Evolutionary conservation across 2,329 filamentous ascomycete genomes (phyloP), one percentile per base, ranked within the genome.

Genomic region (Stagonosporopsis chrysanthemi): DNA sequence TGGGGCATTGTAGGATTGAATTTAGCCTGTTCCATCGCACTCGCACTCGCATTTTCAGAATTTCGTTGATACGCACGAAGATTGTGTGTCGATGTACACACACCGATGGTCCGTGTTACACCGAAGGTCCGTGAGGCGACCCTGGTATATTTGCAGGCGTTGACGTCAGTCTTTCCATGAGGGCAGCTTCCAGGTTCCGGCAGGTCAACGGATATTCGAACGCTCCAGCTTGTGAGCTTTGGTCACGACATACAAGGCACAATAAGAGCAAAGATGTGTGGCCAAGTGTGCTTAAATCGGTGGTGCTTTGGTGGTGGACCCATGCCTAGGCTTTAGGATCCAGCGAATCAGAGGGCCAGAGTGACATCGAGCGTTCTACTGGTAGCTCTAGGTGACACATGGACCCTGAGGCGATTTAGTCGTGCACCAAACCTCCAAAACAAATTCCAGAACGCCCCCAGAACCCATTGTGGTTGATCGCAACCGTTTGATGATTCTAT

Each of bases 331-430:
- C 38, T 12, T 9, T 12, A 4, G 6, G 7, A 3, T 12, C 7
- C 12, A 48, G 38, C 54, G 48, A 57, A 57, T 57, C 14, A 38
- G 29, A 52, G 15, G 24, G n/a, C 6, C 3, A 19, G 42, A 29
- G 38, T 57, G 54, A 57, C 54, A 48, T 38, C 48, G 23, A 12
- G 22, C 12, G 9, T 12, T 19, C 15, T 28, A 19, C 31, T 14
- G 29, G 29, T 41, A 52, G 19, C 40, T 22, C 17, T 33, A 12
- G 24, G 15, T 8, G 31, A 17, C n/a, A n/a, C 1, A 33, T 48
- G 31, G 28, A 51, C 28, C 53, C 53, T 56, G 47, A 23, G 28
- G 41, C 17, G 23, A 17, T 29, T 42, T 35, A 6, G 4, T 23
- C 40, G 17, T 35, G 23, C 23, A 51, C 38, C 15, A 29, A 29